Base-by-base conservation (phyloP, 2,329 filamentous ascomycete genomes). In the Penicillium sp. region DNA sequence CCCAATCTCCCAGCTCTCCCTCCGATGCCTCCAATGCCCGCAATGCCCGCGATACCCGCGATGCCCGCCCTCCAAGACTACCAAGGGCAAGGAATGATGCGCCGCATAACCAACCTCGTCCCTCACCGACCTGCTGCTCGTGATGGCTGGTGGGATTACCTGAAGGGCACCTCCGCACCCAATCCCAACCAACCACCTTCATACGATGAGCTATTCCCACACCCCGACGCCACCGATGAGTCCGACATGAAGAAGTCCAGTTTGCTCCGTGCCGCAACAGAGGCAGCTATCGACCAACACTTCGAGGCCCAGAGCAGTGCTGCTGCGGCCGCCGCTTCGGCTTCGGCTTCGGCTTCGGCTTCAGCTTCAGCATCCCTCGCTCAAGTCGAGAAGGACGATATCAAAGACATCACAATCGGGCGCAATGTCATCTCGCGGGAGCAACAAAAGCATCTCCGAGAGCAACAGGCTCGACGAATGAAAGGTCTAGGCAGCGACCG, bases 191-290 rank as follows among this genome's bases (percentile, higher is more conserved):
- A 83, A 33, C 89, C 89, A 9, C 90, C 90, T 10, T 84, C 90
- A 0, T 94, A 94, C 63, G 87, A 92, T 52, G 90, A 92, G 47
- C 84, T 94, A 29, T 94, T 86, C 70, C 90, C 89, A 5, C 70
- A 72, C 40, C 69, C 75, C 25, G 71, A 71, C 33, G 58, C 63
- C 31, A 65, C 65, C 54, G 72, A 78, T 45, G 63, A 62, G 13
- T 70, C 67, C 38, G 75, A 75, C 29, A 65, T 77, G 7, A 79
- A 80, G 57, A 78, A 78, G 54, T 70, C 70, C 10, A 76, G 73
- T n/a, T 64, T 76, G 40, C 50, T 79, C 13, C 72, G 70, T 53
- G 78, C 78, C 7, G 76, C 75, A 21, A 67, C 75, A 2, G 78
- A 81, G 48, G 74, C 77, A 21, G 75, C 73, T 25, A 53, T 76